Conservation (phyloP, 495 filamentous ascomycete genomes). For the Aspergillus affinis region DNA sequence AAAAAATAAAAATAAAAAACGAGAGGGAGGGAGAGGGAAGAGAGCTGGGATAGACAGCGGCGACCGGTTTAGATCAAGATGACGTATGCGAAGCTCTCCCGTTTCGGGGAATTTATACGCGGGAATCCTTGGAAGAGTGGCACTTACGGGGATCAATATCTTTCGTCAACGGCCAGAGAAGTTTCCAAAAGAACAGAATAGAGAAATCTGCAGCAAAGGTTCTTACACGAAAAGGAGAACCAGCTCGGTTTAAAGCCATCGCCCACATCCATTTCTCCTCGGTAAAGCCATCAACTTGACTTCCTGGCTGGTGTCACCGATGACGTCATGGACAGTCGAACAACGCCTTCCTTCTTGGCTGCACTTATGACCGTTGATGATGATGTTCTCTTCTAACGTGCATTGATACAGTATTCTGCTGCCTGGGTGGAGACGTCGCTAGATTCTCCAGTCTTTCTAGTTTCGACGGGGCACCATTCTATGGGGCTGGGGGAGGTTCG, state of each 20-base stretch:
- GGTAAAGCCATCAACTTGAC: background rate
- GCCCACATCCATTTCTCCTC: background rate
- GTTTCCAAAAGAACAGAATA: no score
- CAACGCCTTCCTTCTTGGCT: background rate
- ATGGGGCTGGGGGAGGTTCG: background rate
- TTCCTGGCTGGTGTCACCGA: background rate
- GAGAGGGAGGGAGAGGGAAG: background rate
- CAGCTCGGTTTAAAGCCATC: no score
- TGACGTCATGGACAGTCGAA: conserved; percentile 19
- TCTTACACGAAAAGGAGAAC: no score
- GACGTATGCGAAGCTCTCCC: background rate
- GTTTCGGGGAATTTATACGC: background rate
- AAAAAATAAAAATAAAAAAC: background rate
- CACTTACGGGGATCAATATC: no score
- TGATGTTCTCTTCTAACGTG: background rate
- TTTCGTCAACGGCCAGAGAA: no score
- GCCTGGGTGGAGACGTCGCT: no score
- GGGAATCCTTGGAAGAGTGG: no score
- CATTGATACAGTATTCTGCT: no score
- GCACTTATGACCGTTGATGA: background rate
- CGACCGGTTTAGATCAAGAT: background rate
- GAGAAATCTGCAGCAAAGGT: no score
- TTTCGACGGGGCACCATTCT: background rate
- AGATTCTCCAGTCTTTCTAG: background rate
- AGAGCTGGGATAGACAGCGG: background rate